Base-by-base conservation (phyloP, 108 stramenopile genomes). In the Seminavis robusta region DNA sequence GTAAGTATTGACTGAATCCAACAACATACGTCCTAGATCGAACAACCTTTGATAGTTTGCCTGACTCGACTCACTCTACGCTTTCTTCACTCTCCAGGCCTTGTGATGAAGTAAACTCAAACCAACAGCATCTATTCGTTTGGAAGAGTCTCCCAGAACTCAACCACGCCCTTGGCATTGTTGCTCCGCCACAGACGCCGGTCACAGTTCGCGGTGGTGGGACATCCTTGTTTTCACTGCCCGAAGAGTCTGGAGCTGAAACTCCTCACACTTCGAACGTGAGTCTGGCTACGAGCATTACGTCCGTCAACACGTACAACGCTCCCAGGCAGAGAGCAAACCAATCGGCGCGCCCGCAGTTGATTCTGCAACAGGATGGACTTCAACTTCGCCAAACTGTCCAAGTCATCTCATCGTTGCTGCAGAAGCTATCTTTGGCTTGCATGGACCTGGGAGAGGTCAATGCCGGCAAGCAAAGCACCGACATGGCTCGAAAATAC, bases 191-290 rank as follows among this genome's bases (percentile, higher is more conserved):
- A 10, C 43, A 57, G 19, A 69, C 61, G 21, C 77, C 69, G 28
- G 39, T 36, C 8, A 62, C 59, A 17, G 32, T 58, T 2, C 67
- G 67, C 0, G 79, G 79, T 19, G 79, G 74, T 41, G 79, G 72
- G 21, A 75, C 73, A 11, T 80, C 79, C 4, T 38, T 80, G 17
- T 80, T 80, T 56, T 71, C 79, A 17, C 59, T 80, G 11, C 79
- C 79, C 1, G 69, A 71, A 3, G 71, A 71, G 16, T 69, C 68
- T 17, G 73, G 54, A 13, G 56, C 46, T 27, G 57, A 60, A 16
- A 80, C 79, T 21, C 79, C 79, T 9, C 71, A 76, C 39, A 80
- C 73, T 21, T 75, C 73, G 1, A 80, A 80, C 45, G 65, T 74
- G 37, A 71, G 70, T 50, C 20, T 71, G 47, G 43, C 73, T 13